Conservation (phyloP, 805 yeast genomes). For the Starmerella scarabaei region DNA sequence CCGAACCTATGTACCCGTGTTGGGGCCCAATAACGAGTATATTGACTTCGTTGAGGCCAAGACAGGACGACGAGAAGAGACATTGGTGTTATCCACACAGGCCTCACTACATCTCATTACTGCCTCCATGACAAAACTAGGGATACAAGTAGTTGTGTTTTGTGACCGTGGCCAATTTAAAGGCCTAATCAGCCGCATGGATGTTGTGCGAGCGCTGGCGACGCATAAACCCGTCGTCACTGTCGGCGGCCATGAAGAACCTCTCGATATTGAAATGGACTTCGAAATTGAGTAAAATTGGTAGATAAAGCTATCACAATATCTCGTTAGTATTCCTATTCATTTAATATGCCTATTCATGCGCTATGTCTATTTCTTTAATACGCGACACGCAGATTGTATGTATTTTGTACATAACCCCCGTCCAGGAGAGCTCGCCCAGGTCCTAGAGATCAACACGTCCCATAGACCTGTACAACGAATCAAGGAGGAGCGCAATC, state of each 20-base stretch:
- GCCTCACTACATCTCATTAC: slow-evolving; percentile 12
- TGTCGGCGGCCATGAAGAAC: neutral
- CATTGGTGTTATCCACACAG: slow-evolving; percentile 10
- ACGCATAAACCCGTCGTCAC: neutral
- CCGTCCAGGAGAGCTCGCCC: too few species aligned
- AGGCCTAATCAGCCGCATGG: slow-evolving; percentile 15
- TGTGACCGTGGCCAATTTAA: slow-evolving; percentile 9
- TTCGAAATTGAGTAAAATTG: slow-evolving; percentile 8
- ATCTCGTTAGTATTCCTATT: too few species aligned
- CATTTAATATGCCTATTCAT: too few species aligned
- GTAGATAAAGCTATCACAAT: too few species aligned
- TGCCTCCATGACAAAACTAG: slow-evolving; percentile 12
- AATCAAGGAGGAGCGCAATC: too few species aligned
- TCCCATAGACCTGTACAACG: too few species aligned
- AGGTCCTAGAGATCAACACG: too few species aligned
- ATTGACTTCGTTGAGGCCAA: slow-evolving; percentile 7
- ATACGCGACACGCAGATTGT: too few species aligned
- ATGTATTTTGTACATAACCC: too few species aligned
- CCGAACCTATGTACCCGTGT: slow-evolving; percentile 12
- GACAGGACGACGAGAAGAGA: slow-evolving; percentile 15
- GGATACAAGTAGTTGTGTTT: slow-evolving; percentile 16
- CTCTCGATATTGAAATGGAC: neutral
- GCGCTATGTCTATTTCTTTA: too few species aligned
- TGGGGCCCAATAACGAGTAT: slow-evolving; percentile 10
- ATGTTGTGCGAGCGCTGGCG: slow-evolving; percentile 10